Conservation (phyloP, 192 early-diverging fungal genomes). For the Backusella sp. region DNA sequence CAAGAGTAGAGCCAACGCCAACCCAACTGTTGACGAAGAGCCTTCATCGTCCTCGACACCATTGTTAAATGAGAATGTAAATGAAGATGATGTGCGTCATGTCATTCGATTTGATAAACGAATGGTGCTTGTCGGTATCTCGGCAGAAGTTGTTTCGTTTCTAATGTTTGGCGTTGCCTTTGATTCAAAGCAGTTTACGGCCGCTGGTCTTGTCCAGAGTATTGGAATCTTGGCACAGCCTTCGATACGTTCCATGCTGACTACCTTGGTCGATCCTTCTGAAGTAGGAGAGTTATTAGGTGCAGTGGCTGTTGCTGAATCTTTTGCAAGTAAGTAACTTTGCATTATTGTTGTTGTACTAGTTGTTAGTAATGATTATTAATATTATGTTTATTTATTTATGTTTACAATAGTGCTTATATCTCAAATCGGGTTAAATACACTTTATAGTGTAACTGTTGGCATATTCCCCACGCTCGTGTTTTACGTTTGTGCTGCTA, state of each 20-base stretch:
- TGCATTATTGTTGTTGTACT: too few species aligned
- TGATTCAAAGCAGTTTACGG: slow-evolving; percentile 8
- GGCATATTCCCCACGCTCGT: slow-evolving; percentile 35
- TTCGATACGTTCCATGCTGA: slow-evolving; percentile 42
- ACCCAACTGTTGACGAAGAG: not conserved
- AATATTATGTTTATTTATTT: not conserved
- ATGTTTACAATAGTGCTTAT: slow-evolving; percentile 22
- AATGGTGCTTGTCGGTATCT: slow-evolving; percentile 40
- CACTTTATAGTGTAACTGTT: slow-evolving; percentile 42
- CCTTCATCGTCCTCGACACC: not conserved
- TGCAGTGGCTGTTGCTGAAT: slow-evolving; percentile 44
- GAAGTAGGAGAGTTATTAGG: slow-evolving; percentile 51
- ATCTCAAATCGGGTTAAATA: slow-evolving; percentile 42
- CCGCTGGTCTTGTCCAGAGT: slow-evolving; percentile 28
- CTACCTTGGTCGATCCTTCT: slow-evolving; percentile 40
- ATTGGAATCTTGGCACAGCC: slow-evolving; percentile 36
- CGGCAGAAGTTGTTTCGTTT: slow-evolving; percentile 33
- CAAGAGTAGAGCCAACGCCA: slow-evolving; percentile 2
- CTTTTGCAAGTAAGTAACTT: slow-evolving; percentile 33
- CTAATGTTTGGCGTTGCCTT: slow-evolving; percentile 33
- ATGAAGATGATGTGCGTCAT: not conserved
- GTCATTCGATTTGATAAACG: slow-evolving; percentile 41
- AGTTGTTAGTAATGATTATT: not conserved
- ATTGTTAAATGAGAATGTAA: not conserved
- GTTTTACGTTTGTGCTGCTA: slow-evolving; percentile 39